Percentiles rank a stretch among this genome's conserved stretches.
These are phyloP conservation scores for Diaporthe amygdali DNA, from an alignment of 2,329 filamentous ascomycete genomes.

Conservation along the genomic window DNA sequence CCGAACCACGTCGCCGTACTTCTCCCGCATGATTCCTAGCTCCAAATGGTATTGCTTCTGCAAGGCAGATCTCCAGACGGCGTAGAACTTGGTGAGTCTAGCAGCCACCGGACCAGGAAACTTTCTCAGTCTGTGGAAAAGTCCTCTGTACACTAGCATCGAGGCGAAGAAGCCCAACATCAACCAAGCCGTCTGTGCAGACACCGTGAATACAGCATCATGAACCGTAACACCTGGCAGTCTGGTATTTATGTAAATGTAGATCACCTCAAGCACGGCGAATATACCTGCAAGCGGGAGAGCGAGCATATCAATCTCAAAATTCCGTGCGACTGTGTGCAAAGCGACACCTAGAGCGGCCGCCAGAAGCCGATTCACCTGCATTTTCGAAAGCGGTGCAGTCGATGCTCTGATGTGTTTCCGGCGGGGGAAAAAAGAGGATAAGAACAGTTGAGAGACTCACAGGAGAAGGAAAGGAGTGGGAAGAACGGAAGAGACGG, in stretches of 20 bases:
- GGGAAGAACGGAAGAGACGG: not conserved
- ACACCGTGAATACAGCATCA: not conserved
- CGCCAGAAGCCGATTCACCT: not conserved
- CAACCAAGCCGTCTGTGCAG: not conserved
- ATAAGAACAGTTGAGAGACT: not conserved
- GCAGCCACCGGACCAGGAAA: slow-evolving; percentile 23
- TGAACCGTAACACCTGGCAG: not conserved
- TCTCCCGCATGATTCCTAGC: not conserved
- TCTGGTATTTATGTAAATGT: not conserved
- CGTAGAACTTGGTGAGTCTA: slow-evolving; percentile 18
- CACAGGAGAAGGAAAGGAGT: not conserved
- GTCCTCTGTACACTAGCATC: slow-evolving; percentile 6
- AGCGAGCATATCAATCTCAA: not conserved
- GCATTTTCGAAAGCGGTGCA: not conserved
- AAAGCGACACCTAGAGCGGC: not conserved
- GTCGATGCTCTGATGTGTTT: not conserved
- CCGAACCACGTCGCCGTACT: slow-evolving; percentile 23
- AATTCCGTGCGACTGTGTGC: not conserved
- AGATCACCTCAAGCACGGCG: not conserved
- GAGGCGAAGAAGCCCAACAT: not conserved
- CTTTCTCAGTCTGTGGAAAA: slow-evolving; percentile 22
- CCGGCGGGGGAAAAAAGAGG: not conserved
- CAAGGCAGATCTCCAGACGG: not conserved
- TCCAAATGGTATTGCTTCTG: not conserved
- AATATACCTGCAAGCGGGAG: not conserved